These are phyloP conservation scores for Salinomyces thailandicus DNA, from an alignment of 2,329 filamentous ascomycete genomes.

Conservation along the genomic window DNA sequence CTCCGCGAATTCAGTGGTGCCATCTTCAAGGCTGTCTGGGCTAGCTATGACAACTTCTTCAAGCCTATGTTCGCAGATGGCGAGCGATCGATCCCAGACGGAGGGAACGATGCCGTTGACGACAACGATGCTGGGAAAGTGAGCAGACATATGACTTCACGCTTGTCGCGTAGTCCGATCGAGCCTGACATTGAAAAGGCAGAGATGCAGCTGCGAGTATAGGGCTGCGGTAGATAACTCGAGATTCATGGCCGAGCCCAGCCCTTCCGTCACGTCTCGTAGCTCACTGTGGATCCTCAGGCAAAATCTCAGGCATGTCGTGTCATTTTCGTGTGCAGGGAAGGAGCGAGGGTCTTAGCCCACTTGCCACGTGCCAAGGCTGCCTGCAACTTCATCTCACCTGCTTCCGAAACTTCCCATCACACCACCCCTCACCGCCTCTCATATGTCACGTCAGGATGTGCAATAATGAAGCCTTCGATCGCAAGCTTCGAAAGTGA, in stretches of 20 bases:
- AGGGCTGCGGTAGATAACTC: too few relatives aligned
- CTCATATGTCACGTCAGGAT: neutral
- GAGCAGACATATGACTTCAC: neutral
- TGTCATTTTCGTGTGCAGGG: too few relatives aligned
- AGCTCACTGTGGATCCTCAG: too few relatives aligned
- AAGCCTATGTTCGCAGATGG: slow-evolving; percentile 72
- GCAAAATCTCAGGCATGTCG: too few relatives aligned
- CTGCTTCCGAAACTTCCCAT: slow-evolving; percentile 1
- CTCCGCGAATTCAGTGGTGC: slow-evolving; percentile 42
- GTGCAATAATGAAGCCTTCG: slow-evolving; percentile 8
- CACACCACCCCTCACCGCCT: too few relatives aligned
- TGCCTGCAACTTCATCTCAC: slow-evolving; percentile 1
- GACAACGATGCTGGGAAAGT: slow-evolving; percentile 2
- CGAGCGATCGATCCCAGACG: slow-evolving; percentile 49
- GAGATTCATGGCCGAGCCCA: too few relatives aligned
- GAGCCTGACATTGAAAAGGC: slow-evolving; percentile 5
- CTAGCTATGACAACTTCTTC: slow-evolving; percentile 53
- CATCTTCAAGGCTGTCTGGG: slow-evolving; percentile 52
- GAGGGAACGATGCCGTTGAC: slow-evolving; percentile 8
- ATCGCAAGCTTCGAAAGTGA: slow-evolving; percentile 8
- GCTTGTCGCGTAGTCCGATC: neutral
- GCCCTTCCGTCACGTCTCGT: too few relatives aligned
- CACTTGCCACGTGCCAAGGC: neutral
- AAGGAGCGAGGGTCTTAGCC: too few relatives aligned
- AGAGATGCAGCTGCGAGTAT: neutral